Evolutionary conservation across 768 basidiomycete genomes (phyloP), one percentile per base, ranked within the genome.

Genomic region (Boletus insuetus): DNA sequence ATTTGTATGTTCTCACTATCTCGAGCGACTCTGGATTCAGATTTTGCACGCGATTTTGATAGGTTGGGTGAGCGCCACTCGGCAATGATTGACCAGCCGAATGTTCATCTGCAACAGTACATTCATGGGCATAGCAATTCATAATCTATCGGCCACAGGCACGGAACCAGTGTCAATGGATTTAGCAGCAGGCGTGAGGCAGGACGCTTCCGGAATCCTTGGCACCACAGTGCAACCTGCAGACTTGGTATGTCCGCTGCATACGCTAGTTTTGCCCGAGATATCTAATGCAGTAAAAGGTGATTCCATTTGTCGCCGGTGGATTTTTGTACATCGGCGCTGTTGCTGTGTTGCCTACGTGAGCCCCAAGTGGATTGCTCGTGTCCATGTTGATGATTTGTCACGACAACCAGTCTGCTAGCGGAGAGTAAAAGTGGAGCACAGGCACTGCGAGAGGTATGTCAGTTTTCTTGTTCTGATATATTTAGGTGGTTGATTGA

Each of bases 261-360:
- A 53, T 42, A 51, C 54, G 50, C 17, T 41, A 7, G 62, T 52
- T 11, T 53, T 54, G 50, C 35, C 46, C 46, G 62, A 64, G 51
- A 29, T 49, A 47, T 29, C 53, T 63, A 24, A 46, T 52, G 41
- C 35, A 58, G 32, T 52, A 56, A 60, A 29, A 92, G 90, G 89
- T 93, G 44, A 91, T 93, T 59, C 90, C 91, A 16, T 91, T 91
- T 67, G 91, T 92, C 43, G 91, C 91, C 34, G 91, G 91, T 59
- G 92, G 92, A 17, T 97, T 95, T 75, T 75, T 96, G 64, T 95
- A 94, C 73, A 94, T 96, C 66, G 94, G 92, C 26, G 90, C 91
- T 31, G 94, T 95, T 53, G 91, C 92, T 46, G 92, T 94, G 56
- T 75, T 94, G 56, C 93, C 93, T 63, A 91, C 89, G 90, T 92